phyloP scores from a whole-genome alignment of 805 yeast genomes.

The Metschnikowia lochheadii region DNA sequence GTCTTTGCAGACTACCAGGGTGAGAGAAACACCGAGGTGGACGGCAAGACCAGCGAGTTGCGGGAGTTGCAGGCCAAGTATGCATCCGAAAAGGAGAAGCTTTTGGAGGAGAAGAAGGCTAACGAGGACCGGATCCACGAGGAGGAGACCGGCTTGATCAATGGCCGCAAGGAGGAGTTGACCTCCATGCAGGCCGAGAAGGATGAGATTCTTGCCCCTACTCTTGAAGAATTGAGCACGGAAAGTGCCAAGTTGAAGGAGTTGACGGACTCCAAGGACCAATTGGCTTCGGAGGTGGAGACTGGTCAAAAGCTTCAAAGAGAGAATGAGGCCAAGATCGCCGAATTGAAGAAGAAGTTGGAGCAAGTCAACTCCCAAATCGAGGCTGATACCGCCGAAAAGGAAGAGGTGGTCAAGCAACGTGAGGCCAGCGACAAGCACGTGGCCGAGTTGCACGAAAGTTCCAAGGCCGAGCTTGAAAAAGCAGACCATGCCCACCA shows the following conservation, averaged over 20 bases:
- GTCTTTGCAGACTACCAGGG: constrained; percentile 27
- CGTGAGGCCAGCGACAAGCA: constrained; percentile 38
- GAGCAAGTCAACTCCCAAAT: constrained; percentile 37
- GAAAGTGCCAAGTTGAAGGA: constrained; percentile 48
- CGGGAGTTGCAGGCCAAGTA: constrained; percentile 36
- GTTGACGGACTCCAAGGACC: constrained; percentile 48
- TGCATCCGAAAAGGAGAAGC: constrained; percentile 37
- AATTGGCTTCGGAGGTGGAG: constrained; percentile 40
- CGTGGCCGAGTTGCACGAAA: constrained; percentile 32
- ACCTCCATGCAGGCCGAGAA: constrained; percentile 47
- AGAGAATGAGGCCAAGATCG: constrained; percentile 42
- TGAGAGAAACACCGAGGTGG: constrained; percentile 29
- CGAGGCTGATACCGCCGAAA: constrained; percentile 29
- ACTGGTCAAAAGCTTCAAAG: constrained; percentile 43
- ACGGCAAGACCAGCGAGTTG: constrained; percentile 25
- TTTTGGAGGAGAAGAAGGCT: constrained; percentile 44
- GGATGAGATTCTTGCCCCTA: constrained; percentile 52
- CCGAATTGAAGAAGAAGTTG: constrained; percentile 42
- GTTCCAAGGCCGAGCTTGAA: constrained; percentile 23
- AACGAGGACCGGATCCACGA: constrained; percentile 43
- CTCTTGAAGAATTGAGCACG: constrained; percentile 46
- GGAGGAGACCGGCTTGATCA: constrained; percentile 41
- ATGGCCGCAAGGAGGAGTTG: constrained; percentile 45
- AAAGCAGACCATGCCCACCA: constrained; percentile 26
- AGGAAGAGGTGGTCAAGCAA: constrained; percentile 31